These are phyloP conservation scores for Candida verbasci DNA, from an alignment of 805 yeast species.

Conservation along the genomic window DNA sequence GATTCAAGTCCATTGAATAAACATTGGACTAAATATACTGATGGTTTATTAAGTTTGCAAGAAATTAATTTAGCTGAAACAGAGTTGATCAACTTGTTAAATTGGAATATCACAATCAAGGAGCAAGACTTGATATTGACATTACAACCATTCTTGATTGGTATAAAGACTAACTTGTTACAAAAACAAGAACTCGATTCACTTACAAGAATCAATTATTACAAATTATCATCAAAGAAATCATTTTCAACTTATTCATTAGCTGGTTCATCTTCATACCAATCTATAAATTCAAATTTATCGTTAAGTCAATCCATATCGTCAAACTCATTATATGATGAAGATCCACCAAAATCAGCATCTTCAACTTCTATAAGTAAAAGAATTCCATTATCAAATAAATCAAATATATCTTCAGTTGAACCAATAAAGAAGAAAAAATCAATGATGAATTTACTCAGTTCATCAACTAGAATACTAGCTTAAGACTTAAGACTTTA, in stretches of 20 bases:
- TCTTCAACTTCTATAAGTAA: not conserved
- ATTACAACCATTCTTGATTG: conserved; percentile 69
- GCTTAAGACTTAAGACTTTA: too few species aligned
- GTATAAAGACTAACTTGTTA: conserved; percentile 56
- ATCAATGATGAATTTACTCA: conserved; percentile 1
- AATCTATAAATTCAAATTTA: conserved; percentile 14
- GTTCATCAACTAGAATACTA: not conserved
- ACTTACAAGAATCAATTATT: conserved; percentile 23
- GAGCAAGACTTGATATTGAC: conserved; percentile 66
- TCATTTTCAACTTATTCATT: conserved; percentile 14
- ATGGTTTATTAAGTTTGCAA: conserved; percentile 67
- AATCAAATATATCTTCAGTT: conserved; percentile 4
- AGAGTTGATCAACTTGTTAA: conserved; percentile 74
- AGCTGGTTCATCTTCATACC: conserved; percentile 10
- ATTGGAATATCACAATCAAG: conserved; percentile 77
- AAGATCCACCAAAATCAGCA: conserved; percentile 4
- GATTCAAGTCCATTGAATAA: conserved; percentile 94
- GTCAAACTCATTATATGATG: conserved; percentile 6
- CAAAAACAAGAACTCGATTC: conserved; percentile 22
- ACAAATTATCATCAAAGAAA: conserved; percentile 20
- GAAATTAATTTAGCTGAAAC: conserved; percentile 92
- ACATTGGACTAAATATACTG: conserved; percentile 93
- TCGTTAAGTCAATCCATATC: conserved; percentile 11
- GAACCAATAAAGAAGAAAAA: conserved; percentile 5
- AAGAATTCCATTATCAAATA: conserved; percentile 11